Evolutionary conservation across 2,329 filamentous ascomycete species (phyloP).

Genomic region (Alternaria sp.): DNA sequence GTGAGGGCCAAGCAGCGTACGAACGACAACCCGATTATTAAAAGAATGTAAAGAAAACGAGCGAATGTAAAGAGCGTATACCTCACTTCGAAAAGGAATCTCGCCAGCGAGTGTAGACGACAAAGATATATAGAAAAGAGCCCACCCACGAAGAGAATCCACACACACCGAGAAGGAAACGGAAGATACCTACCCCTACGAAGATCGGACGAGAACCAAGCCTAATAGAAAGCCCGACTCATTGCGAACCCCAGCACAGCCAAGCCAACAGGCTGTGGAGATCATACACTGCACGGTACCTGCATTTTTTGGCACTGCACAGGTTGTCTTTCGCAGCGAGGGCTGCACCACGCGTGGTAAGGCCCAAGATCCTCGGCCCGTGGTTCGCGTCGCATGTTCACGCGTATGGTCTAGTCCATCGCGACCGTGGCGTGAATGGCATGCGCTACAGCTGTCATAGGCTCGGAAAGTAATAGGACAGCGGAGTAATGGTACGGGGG

Average conservation of each 20-base stretch:
- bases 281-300: background rate
- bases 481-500: background rate
- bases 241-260: background rate
- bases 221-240: background rate
- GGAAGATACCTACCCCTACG: slow-evolving; percentile 1
- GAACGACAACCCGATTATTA: background rate
- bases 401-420: background rate
- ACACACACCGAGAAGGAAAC: background rate
- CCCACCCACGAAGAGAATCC: background rate
- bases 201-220: background rate
- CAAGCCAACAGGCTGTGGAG: background rate
- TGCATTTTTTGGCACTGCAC: background rate
- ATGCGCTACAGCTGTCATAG: slow-evolving; percentile 6
- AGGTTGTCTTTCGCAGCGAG: background rate
- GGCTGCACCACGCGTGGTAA: background rate
- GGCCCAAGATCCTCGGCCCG: background rate
- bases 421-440: background rate
- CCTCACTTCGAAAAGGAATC: background rate
- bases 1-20: background rate
- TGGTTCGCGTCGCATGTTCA: background rate
- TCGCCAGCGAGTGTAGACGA: slow-evolving; percentile 8
- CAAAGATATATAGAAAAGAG: background rate
- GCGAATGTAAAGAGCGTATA: background rate
- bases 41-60: background rate
- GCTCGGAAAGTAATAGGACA: background rate